Evolutionary conservation across 2,329 filamentous ascomycete species (phyloP).

Genomic region (Cladorrhinum sp.): DNA sequence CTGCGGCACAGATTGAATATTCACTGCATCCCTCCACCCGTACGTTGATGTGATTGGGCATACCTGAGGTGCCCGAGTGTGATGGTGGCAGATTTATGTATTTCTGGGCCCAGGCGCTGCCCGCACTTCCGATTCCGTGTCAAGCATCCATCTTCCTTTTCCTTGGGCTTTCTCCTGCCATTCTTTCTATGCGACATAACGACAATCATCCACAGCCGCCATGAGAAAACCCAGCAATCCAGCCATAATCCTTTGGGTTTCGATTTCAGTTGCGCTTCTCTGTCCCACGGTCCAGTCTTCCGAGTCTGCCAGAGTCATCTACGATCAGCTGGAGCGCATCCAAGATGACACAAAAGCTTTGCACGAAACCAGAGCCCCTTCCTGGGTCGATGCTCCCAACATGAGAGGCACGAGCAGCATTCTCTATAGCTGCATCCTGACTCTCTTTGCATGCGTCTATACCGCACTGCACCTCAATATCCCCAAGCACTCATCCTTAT

Average conservation of each 20-base stretch:
- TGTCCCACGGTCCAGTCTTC: not conserved
- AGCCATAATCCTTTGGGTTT: not conserved
- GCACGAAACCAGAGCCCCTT: slow-evolving; percentile 1
- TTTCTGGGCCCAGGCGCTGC: too few species aligned
- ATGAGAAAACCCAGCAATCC: not conserved
- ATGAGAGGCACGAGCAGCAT: slow-evolving; percentile 14
- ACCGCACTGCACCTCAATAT: slow-evolving; percentile 20
- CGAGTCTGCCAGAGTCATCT: not conserved
- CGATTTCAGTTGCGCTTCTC: not conserved
- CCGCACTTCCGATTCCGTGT: too few species aligned
- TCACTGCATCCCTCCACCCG: too few species aligned
- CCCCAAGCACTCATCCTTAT: not conserved
- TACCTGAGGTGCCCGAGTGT: too few species aligned
- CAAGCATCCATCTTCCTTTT: too few species aligned
- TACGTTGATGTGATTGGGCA: too few species aligned
- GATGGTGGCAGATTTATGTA: too few species aligned
- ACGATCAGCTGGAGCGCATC: not conserved
- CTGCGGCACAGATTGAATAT: too few species aligned
- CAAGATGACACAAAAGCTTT: slow-evolving; percentile 9
- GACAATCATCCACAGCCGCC: too few species aligned
- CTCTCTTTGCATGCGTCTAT: slow-evolving; percentile 12
- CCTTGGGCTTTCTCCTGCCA: too few species aligned
- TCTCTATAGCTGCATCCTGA: slow-evolving; percentile 12
- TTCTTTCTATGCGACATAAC: too few species aligned
- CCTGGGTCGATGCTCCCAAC: slow-evolving; percentile 9